Conservation (phyloP, 2,329 filamentous ascomycete species). For the Calycina herbarum region DNA sequence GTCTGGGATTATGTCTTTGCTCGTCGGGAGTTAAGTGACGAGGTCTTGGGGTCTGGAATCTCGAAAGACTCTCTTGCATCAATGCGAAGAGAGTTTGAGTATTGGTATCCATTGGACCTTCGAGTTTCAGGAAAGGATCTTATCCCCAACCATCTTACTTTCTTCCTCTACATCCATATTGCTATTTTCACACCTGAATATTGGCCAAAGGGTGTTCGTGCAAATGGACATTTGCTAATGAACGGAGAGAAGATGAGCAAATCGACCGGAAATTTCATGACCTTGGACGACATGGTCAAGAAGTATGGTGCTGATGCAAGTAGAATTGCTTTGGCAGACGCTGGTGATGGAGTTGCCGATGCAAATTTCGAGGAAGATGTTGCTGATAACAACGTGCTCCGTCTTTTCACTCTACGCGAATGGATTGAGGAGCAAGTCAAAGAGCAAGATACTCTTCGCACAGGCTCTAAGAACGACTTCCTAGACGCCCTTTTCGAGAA, state of each 20-base stretch:
- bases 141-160: slow-evolving; percentile 91
- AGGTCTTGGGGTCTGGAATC: slow-evolving; percentile 69
- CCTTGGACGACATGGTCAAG: slow-evolving; percentile 76
- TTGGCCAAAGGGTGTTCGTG: slow-evolving; percentile 83
- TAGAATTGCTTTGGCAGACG: slow-evolving; percentile 88
- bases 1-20: slow-evolving; percentile 97
- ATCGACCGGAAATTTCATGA: slow-evolving; percentile 96
- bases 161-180: slow-evolving; percentile 91
- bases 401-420: slow-evolving; percentile 77
- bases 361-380: slow-evolving; percentile 97
- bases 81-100: slow-evolving; percentile 90
- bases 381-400: slow-evolving; percentile 86
- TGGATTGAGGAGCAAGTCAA: slow-evolving; percentile 87
- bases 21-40: slow-evolving; percentile 67
- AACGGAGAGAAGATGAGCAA: slow-evolving; percentile 99
- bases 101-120: slow-evolving; percentile 93
- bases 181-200: slow-evolving; percentile 85
- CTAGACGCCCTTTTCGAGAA: slow-evolving; percentile 91
- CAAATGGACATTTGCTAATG: slow-evolving; percentile 89
- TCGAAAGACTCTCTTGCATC: slow-evolving; percentile 70
- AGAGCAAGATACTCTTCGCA: slow-evolving; percentile 70
- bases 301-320: slow-evolving; percentile 96
- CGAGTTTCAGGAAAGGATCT: slow-evolving; percentile 89
- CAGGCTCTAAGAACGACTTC: slow-evolving; percentile 73
- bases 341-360: slow-evolving; percentile 90